Conservation (phyloP, 1,139 yeast species). For the Geotrichum cucujoidarum region DNA sequence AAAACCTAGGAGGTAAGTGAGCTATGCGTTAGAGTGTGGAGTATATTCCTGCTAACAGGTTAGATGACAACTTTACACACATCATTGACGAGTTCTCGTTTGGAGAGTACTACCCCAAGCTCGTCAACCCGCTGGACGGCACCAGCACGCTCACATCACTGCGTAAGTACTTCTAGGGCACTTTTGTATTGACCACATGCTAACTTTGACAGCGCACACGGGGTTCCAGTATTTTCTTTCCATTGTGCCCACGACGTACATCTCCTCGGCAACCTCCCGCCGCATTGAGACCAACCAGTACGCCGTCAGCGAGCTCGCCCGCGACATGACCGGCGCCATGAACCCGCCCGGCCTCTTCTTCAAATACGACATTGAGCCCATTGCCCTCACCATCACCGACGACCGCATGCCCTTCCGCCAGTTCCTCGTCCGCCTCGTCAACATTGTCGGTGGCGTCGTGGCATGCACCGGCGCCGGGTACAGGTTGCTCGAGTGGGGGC, state of each 20-base stretch:
- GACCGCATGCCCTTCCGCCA: conserved; percentile 68
- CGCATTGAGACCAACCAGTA: conserved; percentile 80
- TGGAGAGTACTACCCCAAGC: conserved; percentile 83
- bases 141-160: conserved; percentile 40
- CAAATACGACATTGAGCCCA: conserved; percentile 84
- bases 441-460: conserved; percentile 70
- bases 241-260: conserved; percentile 79
- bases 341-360: conserved; percentile 71
- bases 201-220: conserved; percentile 10
- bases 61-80: conserved; percentile 64
- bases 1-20: conserved; percentile 59
- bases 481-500: conserved; percentile 28
- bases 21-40: conserved; percentile 23
- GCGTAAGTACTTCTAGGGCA: conserved; percentile 4
- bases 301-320: conserved; percentile 58
- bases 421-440: conserved; percentile 71
- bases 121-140: conserved; percentile 79
- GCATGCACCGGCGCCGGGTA: conserved; percentile 45
- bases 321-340: conserved; percentile 25
- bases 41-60: background rate
- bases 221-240: conserved; percentile 58
- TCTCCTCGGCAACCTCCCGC: conserved; percentile 56
- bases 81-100: conserved; percentile 81
- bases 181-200: background rate
- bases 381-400: conserved; percentile 65